These are phyloP conservation scores for Kockovaella imperatae DNA, from an alignment of 768 basidiomycete species.

Conservation along the genomic window DNA sequence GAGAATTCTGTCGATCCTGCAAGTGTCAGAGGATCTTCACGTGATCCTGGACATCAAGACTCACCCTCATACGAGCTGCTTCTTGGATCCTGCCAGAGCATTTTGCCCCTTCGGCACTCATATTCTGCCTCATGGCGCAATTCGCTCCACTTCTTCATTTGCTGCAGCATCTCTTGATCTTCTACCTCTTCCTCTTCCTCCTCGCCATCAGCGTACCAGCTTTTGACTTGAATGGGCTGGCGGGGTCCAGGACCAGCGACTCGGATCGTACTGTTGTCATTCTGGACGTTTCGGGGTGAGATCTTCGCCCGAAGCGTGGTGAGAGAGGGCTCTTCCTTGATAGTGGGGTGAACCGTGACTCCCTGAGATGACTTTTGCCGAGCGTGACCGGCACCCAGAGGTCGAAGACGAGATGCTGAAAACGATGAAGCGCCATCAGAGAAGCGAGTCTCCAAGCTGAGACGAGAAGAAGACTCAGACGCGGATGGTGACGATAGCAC, in stretches of 20 bases:
- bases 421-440: constrained; percentile 15
- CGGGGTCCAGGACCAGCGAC: too few species aligned
- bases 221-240: too few species aligned
- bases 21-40: neutral
- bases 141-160: constrained; percentile 26
- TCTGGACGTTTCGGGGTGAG: neutral
- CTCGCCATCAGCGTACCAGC: neutral
- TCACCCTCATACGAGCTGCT: constrained; percentile 13
- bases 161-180: constrained; percentile 8
- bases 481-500: constrained; percentile 33
- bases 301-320: constrained; percentile 17
- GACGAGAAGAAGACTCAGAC: constrained; percentile 27
- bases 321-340: constrained; percentile 29
- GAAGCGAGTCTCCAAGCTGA: constrained; percentile 25
- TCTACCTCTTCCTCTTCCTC: constrained; percentile 3
- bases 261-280: too few species aligned
- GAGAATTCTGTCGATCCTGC: constrained; percentile 12
- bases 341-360: constrained; percentile 25
- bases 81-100: constrained; percentile 17
- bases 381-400: constrained; percentile 21
- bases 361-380: constrained; percentile 34
- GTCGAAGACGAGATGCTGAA: constrained; percentile 6
- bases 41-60: neutral
- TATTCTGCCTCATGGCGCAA: constrained; percentile 31
- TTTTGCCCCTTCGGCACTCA: constrained; percentile 20